phyloP scores from a whole-genome alignment of 768 basidiomycete species.

The Ephemerocybe angulata region DNA sequence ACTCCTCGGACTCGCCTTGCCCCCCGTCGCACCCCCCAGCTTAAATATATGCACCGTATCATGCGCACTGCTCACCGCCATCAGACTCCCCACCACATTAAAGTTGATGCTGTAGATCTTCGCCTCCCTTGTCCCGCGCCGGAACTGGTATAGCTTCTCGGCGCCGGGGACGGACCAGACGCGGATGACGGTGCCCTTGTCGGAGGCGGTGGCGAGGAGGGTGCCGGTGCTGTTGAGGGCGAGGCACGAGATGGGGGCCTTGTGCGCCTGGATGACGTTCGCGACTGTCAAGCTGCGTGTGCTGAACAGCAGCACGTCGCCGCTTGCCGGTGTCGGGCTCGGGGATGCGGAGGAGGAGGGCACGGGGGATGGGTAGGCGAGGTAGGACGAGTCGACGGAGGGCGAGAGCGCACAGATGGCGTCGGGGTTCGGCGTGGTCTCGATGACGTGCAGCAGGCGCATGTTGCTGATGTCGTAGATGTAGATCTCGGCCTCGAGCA shows the following conservation, averaged over 20 bases:
- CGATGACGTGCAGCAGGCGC: constrained; percentile 95
- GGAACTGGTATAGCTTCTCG: constrained; percentile 93
- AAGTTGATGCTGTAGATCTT: constrained; percentile 80
- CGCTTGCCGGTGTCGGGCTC: too few species aligned
- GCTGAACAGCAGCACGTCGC: constrained; percentile 93
- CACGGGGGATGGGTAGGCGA: constrained; percentile 93
- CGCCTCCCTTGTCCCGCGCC: constrained; percentile 84
- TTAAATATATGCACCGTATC: constrained; percentile 98
- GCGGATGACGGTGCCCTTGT: constrained; percentile 95
- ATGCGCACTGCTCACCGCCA: constrained; percentile 88
- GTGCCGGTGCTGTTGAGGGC: constrained; percentile 84
- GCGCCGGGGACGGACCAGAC: constrained; percentile 90
- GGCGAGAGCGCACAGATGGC: constrained; percentile 95
- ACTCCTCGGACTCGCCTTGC: constrained; percentile 38
- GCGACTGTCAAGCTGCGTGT: constrained; percentile 87
- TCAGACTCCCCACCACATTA: constrained; percentile 75
- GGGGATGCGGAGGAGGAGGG: too few species aligned
- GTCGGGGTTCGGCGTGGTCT: constrained; percentile 93
- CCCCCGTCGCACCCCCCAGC: constrained; percentile 41
- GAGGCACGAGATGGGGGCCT: constrained; percentile 84
- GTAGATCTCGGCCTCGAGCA: constrained; percentile 97
- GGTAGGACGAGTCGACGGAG: constrained; percentile 87
- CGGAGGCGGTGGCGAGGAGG: constrained; percentile 87
- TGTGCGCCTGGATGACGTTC: constrained; percentile 97
- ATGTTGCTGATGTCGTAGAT: constrained; percentile 99